Evolutionary conservation across 1,139 yeast species (phyloP).

Genomic region (Sugiyamaella neomexicana): DNA sequence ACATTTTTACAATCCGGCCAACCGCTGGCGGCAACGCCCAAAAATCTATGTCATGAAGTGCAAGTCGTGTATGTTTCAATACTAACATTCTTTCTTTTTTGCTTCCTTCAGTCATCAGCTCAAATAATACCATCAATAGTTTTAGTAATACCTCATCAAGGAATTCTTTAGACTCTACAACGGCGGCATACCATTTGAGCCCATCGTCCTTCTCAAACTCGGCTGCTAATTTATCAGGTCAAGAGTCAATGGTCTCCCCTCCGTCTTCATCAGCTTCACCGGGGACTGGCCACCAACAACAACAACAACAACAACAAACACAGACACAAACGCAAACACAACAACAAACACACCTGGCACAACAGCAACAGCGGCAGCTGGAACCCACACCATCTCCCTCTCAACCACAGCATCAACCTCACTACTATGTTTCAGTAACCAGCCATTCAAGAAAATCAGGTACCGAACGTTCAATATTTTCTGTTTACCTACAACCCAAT

Average conservation of each 20-base stretch:
- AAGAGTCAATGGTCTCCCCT: constrained; percentile 18
- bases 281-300: constrained; percentile 12
- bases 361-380: neutral
- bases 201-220: constrained; percentile 7
- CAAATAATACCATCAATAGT: constrained; percentile 9
- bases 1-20: neutral
- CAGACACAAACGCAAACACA: neutral
- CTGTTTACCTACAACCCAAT: constrained; percentile 20
- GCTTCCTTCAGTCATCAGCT: constrained; percentile 2
- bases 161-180: constrained; percentile 9
- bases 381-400: neutral
- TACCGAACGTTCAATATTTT: constrained; percentile 21
- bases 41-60: neutral
- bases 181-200: constrained; percentile 5
- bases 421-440: constrained; percentile 17
- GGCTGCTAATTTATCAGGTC: constrained; percentile 11
- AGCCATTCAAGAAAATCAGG: constrained; percentile 22
- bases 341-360: neutral
- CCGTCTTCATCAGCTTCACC: constrained; percentile 17
- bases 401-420: neutral
- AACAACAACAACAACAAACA: neutral
- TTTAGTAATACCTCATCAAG: constrained; percentile 5
- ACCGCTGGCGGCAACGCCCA: neutral
- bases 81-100: constrained; percentile 12
- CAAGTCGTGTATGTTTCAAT: neutral